Evolutionary conservation across 208 protist species (phyloP), one percentile per base, ranked within the genome.

Genomic region (Herpetomonas tarakana): DNA sequence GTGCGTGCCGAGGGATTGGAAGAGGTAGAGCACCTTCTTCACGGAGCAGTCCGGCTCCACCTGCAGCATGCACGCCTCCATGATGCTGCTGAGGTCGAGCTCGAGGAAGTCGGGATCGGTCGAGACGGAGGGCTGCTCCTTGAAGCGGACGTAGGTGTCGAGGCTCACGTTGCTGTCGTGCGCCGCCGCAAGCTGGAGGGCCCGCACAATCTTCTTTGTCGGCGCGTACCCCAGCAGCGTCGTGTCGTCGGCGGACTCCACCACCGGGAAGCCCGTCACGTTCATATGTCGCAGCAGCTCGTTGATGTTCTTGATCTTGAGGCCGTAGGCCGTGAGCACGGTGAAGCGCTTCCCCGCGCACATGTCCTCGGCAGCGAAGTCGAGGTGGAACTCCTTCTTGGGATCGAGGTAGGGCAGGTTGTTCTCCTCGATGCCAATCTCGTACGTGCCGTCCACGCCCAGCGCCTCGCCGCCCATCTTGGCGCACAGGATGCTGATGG

Each of bases 341-440:
- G 71, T 86, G 55, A 87, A 83, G 57, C 79, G 60, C 22, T 74
- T 73, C 11, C 41, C 22, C 12, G 52, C 65, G 69, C 83, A 90
- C 7, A 94, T 62, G 46, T 88, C 74, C 54, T 72, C 55, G 7
- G 83, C 87, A 9, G 56, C 55, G 31, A 74, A 84, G 54, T 86
- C 65, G 12, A 86, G 59, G 54, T 86, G 52, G 38, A 88, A 86
- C 62, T 88, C 79, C 59, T 81, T 88, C 54, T 89, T 91, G 2
- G 83, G 84, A 62, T 94, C 87, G 18, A 94, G 68, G 58, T 83
- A 94, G 7, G 84, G 87, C 39, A 90, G 61, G 55, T 86, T 77
- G 51, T 76, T 88, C 59, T 92, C 71, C 45, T 82, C 75, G 50
- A 94, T 89, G 38, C 74, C 65, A 30, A 88, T 85, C 50, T 94